Evolutionary conservation across 768 basidiomycete genomes (phyloP).

Genomic region (Mycena indigotica): DNA sequence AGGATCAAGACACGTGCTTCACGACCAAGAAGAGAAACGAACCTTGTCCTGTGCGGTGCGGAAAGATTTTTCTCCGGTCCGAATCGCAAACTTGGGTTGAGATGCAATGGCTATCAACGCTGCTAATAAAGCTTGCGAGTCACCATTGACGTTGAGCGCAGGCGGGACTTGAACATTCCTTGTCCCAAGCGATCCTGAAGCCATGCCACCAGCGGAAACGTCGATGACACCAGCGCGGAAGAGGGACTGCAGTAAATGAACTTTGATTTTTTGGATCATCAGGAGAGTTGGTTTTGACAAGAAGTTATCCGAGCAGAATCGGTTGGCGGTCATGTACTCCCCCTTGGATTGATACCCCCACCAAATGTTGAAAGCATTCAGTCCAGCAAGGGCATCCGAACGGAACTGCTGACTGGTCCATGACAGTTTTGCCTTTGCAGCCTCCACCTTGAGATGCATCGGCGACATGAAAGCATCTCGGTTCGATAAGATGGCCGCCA

Average conservation of each 20-base stretch:
- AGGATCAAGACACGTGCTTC: conserved; percentile 5
- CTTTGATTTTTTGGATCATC: conserved; percentile 78
- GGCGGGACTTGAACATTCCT: conserved; percentile 54
- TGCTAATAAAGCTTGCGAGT: conserved; percentile 75
- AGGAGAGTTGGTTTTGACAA: conserved; percentile 83
- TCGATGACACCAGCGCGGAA: conserved; percentile 82
- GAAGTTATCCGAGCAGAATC: conserved; percentile 85
- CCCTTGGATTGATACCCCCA: conserved; percentile 67
- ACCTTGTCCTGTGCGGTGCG: conserved; percentile 88
- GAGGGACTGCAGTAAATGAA: conserved; percentile 74
- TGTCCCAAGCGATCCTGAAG: conserved; percentile 34
- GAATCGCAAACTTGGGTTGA: conserved; percentile 89
- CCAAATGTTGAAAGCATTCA: conserved; percentile 85
- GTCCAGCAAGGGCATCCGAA: conserved; percentile 79
- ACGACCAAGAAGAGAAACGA: conserved; percentile 18
- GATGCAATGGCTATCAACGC: conserved; percentile 83
- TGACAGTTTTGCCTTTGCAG: conserved; percentile 69
- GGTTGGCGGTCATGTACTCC: conserved; percentile 65
- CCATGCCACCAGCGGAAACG: conserved; percentile 69
- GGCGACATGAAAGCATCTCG: conserved; percentile 91
- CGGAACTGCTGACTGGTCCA: conserved; percentile 82
- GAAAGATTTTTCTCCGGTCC: conserved; percentile 64
- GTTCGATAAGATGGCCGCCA: conserved; percentile 89
- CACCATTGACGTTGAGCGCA: conserved; percentile 70
- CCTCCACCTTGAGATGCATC: conserved; percentile 70